Evolutionary conservation across 108 stramenopile genomes (phyloP), one percentile per base, ranked within the genome.

Genomic region (Cyclostephanos tholiformis): DNA sequence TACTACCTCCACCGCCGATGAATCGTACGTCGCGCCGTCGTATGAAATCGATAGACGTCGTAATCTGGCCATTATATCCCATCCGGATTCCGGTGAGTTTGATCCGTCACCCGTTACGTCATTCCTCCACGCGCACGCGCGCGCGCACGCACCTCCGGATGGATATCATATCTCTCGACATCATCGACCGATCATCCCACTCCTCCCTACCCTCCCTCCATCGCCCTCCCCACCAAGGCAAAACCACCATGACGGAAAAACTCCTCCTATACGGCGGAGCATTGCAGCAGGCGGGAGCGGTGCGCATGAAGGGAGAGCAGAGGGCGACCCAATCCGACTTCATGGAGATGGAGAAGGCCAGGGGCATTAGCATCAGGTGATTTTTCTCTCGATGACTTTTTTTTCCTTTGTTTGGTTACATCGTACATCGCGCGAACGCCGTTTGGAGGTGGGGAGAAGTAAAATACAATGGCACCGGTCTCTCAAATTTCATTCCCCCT

Each of bases 221-320:
- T 41, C 41, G 3, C 41, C 12, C 9, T 12, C 41, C 9, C 8
- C 41, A 7, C 41, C 41, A 3, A 60, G 96, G 97, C 26, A 98
- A 98, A 69, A 98, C 97, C 4, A 98, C 97, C 67, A 91, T 98
- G 91, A 98, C 97, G 19, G 97, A 98, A 82, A 96, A 97, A 68
- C 82, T 98, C 23, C 78, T 98, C 0, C 79, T 98, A 16, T 95
- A 96, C 56, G 87, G 87, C 43, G 97, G 96, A 10, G 97, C 97
- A 9, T 72, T 98, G 48, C 96, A 97, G 68, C 95, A 96, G 75
- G 97, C 97, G 4, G 97, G 97, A 27, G 96, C 95, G 6, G 97
- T 98, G 10, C 88, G 95, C 59, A 91, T 90, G 85, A 91, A 92
- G 88, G 93, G 89, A 0, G 91, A 91, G 76, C 94, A 91, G 76